A percentile compares a stretch with the other conserved stretches of the same genome.
Evolutionary conservation across 441 rosid species (phyloP).

Genomic region (Sinapis alba): DNA sequence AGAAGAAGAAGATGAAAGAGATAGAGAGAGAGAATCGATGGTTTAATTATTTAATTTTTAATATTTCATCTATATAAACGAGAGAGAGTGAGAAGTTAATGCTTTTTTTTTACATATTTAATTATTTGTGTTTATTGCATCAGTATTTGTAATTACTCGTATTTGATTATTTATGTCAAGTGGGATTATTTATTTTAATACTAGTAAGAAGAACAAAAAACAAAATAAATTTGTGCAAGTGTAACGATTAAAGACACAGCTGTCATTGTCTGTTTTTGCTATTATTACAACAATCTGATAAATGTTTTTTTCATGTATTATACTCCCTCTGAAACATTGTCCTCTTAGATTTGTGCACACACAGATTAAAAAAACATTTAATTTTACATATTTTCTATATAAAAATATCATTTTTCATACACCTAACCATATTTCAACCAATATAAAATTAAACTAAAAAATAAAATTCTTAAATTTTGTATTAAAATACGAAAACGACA

Average conservation of each 20-base stretch:
- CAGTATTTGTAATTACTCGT: constrained; percentile 15
- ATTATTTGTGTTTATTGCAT: constrained; percentile 10
- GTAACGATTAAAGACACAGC: background rate
- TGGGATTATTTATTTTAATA: constrained; percentile 26
- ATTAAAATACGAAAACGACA: too few relatives aligned
- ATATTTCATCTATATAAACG: background rate
- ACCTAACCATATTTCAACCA: too few relatives aligned
- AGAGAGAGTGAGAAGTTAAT: constrained; percentile 11
- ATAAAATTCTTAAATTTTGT: too few relatives aligned
- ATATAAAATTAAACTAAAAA: too few relatives aligned
- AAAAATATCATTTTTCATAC: too few relatives aligned
- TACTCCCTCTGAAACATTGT: too few relatives aligned
- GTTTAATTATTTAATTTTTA: background rate
- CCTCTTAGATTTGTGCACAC: too few relatives aligned
- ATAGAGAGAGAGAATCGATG: constrained; percentile 18
- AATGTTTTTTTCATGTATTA: background rate
- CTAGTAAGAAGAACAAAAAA: background rate
- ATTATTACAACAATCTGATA: background rate
- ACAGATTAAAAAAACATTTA: too few relatives aligned
- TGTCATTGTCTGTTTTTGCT: background rate
- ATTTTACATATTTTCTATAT: too few relatives aligned
- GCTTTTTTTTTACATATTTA: background rate
- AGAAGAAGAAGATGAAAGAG: constrained; percentile 26
- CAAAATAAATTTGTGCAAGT: background rate
- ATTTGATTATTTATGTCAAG: constrained; percentile 18